Evolutionary conservation across 495 filamentous ascomycete genomes (phyloP).

Genomic region (Aspergillus affinis): DNA sequence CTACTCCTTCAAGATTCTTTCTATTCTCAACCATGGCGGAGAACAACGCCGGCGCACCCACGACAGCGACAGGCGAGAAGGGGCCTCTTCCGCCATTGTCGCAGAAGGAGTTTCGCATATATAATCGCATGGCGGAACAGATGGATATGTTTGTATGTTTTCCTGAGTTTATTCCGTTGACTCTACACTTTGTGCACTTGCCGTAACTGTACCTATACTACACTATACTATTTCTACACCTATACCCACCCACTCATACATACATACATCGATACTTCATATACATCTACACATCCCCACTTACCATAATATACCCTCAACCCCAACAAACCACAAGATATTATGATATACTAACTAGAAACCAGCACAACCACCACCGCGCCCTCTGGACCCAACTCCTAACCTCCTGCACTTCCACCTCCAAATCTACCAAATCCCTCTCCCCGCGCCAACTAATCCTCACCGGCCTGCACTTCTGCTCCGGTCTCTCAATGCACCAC

Average conservation of each 20-base stretch:
- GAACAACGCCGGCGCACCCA: neutral
- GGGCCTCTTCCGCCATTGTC: slow-evolving; percentile 43
- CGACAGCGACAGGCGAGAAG: too few relatives aligned
- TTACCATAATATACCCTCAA: too few relatives aligned
- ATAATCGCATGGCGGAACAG: slow-evolving; percentile 71
- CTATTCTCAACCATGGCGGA: neutral
- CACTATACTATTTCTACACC: neutral
- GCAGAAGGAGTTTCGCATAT: slow-evolving; percentile 56
- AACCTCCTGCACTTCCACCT: slow-evolving; percentile 52
- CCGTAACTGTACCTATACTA: neutral
- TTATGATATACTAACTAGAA: neutral
- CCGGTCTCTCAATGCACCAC: slow-evolving; percentile 75
- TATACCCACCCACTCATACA: neutral
- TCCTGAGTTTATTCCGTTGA: too few relatives aligned
- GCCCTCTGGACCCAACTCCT: slow-evolving; percentile 68
- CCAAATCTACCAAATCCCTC: slow-evolving; percentile 50
- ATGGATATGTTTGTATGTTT: slow-evolving; percentile 72
- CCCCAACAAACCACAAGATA: neutral
- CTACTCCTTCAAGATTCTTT: neutral
- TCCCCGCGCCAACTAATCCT: slow-evolving; percentile 64
- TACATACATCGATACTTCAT: too few relatives aligned
- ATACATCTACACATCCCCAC: too few relatives aligned
- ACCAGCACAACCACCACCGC: slow-evolving; percentile 75
- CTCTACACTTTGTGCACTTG: too few relatives aligned
- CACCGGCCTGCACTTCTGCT: slow-evolving; percentile 63